A percentile compares a stretch with the other conserved stretches of the same genome.
Evolutionary conservation across 331 rosid genomes (phyloP).

Genomic region (Rosa hybrid): DNA sequence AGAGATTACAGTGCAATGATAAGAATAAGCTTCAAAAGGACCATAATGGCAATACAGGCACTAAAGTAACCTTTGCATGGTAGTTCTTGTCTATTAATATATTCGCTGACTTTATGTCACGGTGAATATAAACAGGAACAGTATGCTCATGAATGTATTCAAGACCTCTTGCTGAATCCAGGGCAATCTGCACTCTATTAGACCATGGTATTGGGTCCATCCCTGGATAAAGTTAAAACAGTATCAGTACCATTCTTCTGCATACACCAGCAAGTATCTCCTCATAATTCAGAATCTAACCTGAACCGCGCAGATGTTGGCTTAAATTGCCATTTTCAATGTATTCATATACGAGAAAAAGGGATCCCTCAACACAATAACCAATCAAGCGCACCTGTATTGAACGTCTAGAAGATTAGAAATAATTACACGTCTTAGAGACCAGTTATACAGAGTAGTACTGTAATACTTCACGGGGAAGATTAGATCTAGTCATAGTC

Average conservation of each 20-base stretch:
- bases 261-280: conserved; percentile 20
- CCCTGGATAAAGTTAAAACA: conserved; percentile 42
- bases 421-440: neutral
- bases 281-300: conserved; percentile 41
- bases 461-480: neutral
- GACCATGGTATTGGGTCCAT: conserved; percentile 83
- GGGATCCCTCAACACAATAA: conserved; percentile 83
- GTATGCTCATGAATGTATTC: conserved; percentile 99
- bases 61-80: conserved; percentile 72
- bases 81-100: conserved; percentile 81
- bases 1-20: conserved; percentile 8
- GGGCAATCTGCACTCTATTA: conserved; percentile 83
- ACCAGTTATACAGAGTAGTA: neutral
- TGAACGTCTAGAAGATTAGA: conserved; percentile 7
- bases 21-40: conserved; percentile 10
- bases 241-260: conserved; percentile 20
- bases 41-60: conserved; percentile 2
- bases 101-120: conserved; percentile 96
- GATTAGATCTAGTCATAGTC: neutral
- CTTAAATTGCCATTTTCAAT: conserved; percentile 93
- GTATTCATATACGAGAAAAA: conserved; percentile 88
- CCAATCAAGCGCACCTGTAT: conserved; percentile 95
- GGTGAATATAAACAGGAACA: conserved; percentile 94
- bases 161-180: conserved; percentile 98
- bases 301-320: conserved; percentile 88